Evolutionary conservation across 2,329 filamentous ascomycete species (phyloP), one percentile per base, ranked within the genome.

Genomic region (Colletotrichum australisinense): DNA sequence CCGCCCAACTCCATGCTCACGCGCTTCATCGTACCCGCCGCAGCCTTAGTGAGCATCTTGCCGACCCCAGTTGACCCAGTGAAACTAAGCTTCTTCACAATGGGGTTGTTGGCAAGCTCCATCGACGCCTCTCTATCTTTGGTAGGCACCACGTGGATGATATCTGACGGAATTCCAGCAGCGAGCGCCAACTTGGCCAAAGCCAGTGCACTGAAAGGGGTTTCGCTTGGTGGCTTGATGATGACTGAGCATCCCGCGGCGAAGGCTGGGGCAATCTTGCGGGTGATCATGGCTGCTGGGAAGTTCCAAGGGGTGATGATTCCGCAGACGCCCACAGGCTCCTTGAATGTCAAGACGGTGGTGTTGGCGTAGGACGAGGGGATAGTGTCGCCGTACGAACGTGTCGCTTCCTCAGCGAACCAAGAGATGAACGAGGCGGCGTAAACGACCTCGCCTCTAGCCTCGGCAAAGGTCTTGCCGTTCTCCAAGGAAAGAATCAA

Each of bases 1-100:
- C 93, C 93, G 38, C 93, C 93, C 5, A 94, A 87, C 78, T 94
- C 93, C 79, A 94, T 93, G 1, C 90, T 92, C 1, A 94, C 86
- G 80, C 94, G 94, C 87, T 94, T 94, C 59, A 94, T 81, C 0
- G 91, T 94, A 12, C 88, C 87, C 0, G 92, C 86, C 2, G 90
- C 89, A 80, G 94, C 92, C 84, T 91, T 92, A 91, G 94, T 93
- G 55, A 94, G 86, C 46, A 84, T 77, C 74, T 81, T 83, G 12
- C 84, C 85, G 19, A 85, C 83, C 5, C 78, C 76, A 0, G 84
- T 86, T 14, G 75, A 94, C 24, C 93, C 93, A 1, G 93, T 95
- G 79, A 95, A 95, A 5, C 91, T 93, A 30, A 94, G 87, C 81
- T 94, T 94, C 79, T 91, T 91, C 76, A 94, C 85, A 14, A 75